Percentiles rank a stretch among this genome's conserved stretches.
Evolutionary conservation across 225 moss, liverwort and hornwort genomes (phyloP).

Genomic region (Physcomitrium patens): DNA sequence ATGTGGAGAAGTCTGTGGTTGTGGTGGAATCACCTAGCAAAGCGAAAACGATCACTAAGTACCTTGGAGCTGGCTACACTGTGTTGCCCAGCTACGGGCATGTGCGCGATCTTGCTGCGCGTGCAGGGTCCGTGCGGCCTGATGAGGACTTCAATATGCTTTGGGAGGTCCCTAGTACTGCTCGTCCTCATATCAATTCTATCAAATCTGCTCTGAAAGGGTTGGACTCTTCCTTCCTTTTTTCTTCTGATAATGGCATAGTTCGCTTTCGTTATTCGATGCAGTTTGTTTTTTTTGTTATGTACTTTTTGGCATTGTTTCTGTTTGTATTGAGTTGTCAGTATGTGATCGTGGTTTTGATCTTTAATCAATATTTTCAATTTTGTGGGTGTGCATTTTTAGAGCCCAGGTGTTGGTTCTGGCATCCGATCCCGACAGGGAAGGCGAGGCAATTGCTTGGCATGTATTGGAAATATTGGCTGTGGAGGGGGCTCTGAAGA

Average conservation of each 20-base stretch:
- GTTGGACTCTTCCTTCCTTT: conserved; percentile 37
- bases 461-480: conserved; percentile 93
- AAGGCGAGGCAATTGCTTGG: conserved; percentile 99
- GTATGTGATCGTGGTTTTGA: not conserved
- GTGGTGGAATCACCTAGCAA: conserved; percentile 97
- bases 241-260: not conserved
- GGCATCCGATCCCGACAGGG: conserved; percentile 96
- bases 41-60: conserved; percentile 93
- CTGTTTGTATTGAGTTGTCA: not conserved
- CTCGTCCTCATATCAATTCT: conserved; percentile 83
- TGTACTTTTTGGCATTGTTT: not conserved
- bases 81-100: conserved; percentile 95
- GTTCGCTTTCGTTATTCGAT: not conserved
- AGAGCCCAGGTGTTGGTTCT: conserved; percentile 80
- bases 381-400: conserved; percentile 4
- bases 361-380: too few species aligned
- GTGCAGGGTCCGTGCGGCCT: conserved; percentile 89
- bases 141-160: conserved; percentile 86
- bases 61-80: conserved; percentile 76
- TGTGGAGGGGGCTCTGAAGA: conserved; percentile 71
- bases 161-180: conserved; percentile 92
- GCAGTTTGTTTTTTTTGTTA: conserved; percentile 32
- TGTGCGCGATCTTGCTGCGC: conserved; percentile 89
- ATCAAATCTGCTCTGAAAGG: conserved; percentile 93
- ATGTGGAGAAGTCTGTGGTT: conserved; percentile 54